Evolutionary conservation across 2,329 filamentous ascomycete genomes (phyloP).

Genomic region (Penicillium paneum): DNA sequence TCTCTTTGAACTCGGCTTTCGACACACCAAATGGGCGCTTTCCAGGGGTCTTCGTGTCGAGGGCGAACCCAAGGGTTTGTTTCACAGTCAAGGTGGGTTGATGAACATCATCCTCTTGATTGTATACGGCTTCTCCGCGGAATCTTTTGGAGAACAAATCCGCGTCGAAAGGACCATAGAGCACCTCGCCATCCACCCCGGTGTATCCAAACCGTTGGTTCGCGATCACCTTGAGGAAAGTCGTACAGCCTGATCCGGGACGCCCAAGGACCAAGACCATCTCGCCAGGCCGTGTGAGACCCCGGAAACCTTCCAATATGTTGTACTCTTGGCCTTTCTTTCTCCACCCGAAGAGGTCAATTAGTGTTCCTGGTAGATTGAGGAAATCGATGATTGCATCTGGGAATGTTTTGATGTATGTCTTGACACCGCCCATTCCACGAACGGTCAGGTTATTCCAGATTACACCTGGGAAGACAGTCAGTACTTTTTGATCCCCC

Average conservation of each 20-base stretch:
- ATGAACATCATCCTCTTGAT: constrained; percentile 81
- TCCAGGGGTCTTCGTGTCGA: constrained; percentile 79
- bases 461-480: constrained; percentile 55
- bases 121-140: constrained; percentile 80
- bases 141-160: constrained; percentile 68
- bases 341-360: constrained; percentile 61
- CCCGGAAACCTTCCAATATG: constrained; percentile 62
- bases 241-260: constrained; percentile 70
- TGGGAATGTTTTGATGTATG: constrained; percentile 71
- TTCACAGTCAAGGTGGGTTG: constrained; percentile 81
- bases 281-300: constrained; percentile 73
- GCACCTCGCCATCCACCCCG: constrained; percentile 66
- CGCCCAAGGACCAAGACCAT: constrained; percentile 82
- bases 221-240: constrained; percentile 65
- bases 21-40: constrained; percentile 72
- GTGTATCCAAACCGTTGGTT: constrained; percentile 64
- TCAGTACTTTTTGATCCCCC: neutral
- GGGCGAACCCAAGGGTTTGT: constrained; percentile 79
- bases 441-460: constrained; percentile 76
- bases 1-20: constrained; percentile 71
- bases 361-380: constrained; percentile 66
- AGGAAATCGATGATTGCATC: constrained; percentile 74
- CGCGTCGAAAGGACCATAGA: constrained; percentile 70
- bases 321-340: constrained; percentile 69
- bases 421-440: constrained; percentile 70